Conservation (phyloP, 2,329 filamentous ascomycete species). For the Diplodia intermedia region DNA sequence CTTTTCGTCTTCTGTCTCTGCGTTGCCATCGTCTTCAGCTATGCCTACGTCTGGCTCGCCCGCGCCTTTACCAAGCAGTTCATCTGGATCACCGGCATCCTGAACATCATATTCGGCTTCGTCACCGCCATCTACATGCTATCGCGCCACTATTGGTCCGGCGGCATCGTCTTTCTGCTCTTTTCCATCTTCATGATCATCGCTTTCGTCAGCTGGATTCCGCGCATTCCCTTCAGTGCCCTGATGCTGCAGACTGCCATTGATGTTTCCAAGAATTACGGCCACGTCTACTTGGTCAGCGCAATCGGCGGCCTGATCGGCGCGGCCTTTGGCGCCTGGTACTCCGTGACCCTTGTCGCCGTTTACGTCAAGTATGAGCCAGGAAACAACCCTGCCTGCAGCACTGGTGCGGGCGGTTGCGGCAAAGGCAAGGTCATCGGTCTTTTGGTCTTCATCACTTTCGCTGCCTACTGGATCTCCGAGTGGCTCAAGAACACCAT, state of each 20-base stretch:
- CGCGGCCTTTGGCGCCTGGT: slow-evolving; percentile 82
- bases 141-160: slow-evolving; percentile 75
- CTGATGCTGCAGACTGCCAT: slow-evolving; percentile 88
- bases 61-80: slow-evolving; percentile 85
- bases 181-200: slow-evolving; percentile 82
- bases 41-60: slow-evolving; percentile 76
- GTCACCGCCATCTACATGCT: slow-evolving; percentile 89
- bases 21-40: slow-evolving; percentile 76
- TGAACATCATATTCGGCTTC: slow-evolving; percentile 85
- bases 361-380: slow-evolving; percentile 87
- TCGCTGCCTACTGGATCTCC: slow-evolving; percentile 91
- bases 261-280: slow-evolving; percentile 81
- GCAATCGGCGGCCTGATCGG: slow-evolving; percentile 80
- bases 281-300: slow-evolving; percentile 86
- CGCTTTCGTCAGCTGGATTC: slow-evolving; percentile 88
- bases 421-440: slow-evolving; percentile 81
- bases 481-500: slow-evolving; percentile 91
- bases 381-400: slow-evolving; percentile 63
- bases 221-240: slow-evolving; percentile 86
- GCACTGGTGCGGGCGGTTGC: slow-evolving; percentile 65
- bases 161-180: slow-evolving; percentile 84
- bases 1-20: slow-evolving; percentile 81
- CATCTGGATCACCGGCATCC: slow-evolving; percentile 89
- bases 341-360: slow-evolving; percentile 81
- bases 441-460: slow-evolving; percentile 83